Conservation (phyloP, 116 monocot species). For the Zostera marina region DNA sequence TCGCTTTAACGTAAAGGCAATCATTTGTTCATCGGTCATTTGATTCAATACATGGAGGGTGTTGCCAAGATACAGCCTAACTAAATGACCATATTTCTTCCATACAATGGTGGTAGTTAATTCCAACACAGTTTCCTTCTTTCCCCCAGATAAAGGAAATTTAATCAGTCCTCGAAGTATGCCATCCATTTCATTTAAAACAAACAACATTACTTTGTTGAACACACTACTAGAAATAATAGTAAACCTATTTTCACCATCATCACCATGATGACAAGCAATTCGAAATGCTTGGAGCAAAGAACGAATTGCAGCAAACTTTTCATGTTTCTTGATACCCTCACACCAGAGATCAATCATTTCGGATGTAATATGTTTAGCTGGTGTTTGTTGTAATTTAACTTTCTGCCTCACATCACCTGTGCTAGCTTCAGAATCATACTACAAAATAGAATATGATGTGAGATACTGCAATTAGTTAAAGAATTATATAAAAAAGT, state of each 20-base stretch:
- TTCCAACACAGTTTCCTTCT: conserved; percentile 65
- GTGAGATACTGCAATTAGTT: conserved; percentile 3
- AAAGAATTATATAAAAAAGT: not conserved
- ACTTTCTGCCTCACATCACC: conserved; percentile 12
- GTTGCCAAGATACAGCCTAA: conserved; percentile 76
- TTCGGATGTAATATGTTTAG: conserved; percentile 59
- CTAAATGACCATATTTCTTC: conserved; percentile 59
- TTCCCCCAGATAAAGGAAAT: conserved; percentile 61
- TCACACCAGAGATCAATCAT: conserved; percentile 77
- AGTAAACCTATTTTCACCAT: conserved; percentile 27
- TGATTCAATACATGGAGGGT: conserved; percentile 79
- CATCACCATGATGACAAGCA: conserved; percentile 91
- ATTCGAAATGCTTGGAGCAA: conserved; percentile 55
- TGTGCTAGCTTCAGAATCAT: conserved; percentile 9
- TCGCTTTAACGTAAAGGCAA: conserved; percentile 78
- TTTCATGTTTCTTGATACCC: conserved; percentile 39
- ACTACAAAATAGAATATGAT: conserved; percentile 3
- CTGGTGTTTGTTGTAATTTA: conserved; percentile 10
- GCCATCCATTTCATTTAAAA: conserved; percentile 88
- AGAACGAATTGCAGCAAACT: conserved; percentile 37
- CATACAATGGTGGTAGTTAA: conserved; percentile 36
- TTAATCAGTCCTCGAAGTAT: conserved; percentile 48
- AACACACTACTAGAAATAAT: conserved; percentile 72
- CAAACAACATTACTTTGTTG: conserved; percentile 87
- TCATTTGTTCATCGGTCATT: conserved; percentile 98